These are phyloP conservation scores for Aureobasidium sp. DNA, from an alignment of 2,329 filamentous ascomycete genomes.

Conservation along the genomic window DNA sequence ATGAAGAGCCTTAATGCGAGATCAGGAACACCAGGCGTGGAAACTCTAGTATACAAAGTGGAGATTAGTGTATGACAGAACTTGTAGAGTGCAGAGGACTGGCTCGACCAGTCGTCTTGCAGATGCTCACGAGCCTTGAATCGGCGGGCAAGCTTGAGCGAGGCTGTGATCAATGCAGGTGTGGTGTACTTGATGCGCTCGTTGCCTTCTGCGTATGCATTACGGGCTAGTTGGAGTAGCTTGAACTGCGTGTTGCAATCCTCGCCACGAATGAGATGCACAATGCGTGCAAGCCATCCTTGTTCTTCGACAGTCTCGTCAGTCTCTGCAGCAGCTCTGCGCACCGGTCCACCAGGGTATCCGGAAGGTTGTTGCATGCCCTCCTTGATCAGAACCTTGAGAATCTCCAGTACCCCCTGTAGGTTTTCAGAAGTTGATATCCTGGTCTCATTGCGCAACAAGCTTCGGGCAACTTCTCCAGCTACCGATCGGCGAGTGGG, in stretches of 20 bases:
- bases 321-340: conserved; percentile 72
- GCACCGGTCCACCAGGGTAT: conserved; percentile 68
- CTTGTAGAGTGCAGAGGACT: conserved; percentile 80
- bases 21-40: conserved; percentile 63
- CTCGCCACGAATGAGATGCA: conserved; percentile 74
- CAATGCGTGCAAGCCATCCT: conserved; percentile 87
- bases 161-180: conserved; percentile 80
- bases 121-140: conserved; percentile 89
- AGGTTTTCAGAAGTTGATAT: conserved; percentile 73
- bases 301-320: conserved; percentile 98
- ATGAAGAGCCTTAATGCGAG: conserved; percentile 84
- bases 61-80: conserved; percentile 88
- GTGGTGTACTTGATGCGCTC: conserved; percentile 95
- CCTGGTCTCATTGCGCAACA: conserved; percentile 73
- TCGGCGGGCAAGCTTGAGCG: conserved; percentile 78
- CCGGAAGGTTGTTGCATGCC: conserved; percentile 70
- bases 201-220: conserved; percentile 83
- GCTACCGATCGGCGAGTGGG: conserved; percentile 85
- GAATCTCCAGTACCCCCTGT: conserved; percentile 78
- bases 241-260: conserved; percentile 93
- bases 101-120: conserved; percentile 63
- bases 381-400: conserved; percentile 90
- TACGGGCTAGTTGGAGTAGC: conserved; percentile 78
- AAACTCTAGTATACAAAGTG: conserved; percentile 79
- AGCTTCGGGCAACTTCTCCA: conserved; percentile 71